These are phyloP conservation scores for Limnomonas spitsbergensis DNA, from an alignment of 139 green algal genomes.

Conservation along the genomic window DNA sequence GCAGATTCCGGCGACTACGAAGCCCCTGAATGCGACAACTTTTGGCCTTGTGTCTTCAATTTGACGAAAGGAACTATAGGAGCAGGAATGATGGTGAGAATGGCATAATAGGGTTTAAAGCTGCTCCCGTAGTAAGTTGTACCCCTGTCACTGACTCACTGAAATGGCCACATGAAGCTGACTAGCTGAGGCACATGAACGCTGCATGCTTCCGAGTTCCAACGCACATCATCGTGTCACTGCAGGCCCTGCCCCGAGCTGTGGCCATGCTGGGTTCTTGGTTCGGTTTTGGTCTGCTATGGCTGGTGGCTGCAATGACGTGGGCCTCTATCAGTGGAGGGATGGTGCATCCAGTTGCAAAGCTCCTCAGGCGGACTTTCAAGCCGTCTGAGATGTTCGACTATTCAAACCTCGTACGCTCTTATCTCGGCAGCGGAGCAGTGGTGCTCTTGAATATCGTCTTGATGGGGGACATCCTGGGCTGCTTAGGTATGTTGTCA, in stretches of 20 bases:
- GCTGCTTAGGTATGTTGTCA: background rate
- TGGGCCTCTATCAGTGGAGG: background rate
- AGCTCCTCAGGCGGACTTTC: background rate
- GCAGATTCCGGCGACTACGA: background rate
- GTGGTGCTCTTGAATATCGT: background rate
- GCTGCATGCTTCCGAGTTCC: no score
- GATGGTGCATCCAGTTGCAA: background rate
- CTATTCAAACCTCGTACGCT: background rate
- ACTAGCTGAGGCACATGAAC: no score
- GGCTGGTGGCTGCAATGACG: background rate
- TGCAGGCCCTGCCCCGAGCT: background rate
- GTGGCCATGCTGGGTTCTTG: background rate
- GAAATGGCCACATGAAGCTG: no score
- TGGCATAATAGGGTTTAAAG: background rate
- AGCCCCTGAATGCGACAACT: background rate
- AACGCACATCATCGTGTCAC: no score
- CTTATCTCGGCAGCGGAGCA: background rate
- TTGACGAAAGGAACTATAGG: background rate
- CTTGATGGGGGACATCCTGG: background rate
- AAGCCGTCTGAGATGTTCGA: background rate
- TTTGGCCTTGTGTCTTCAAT: background rate
- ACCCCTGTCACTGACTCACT: background rate
- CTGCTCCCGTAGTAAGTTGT: background rate
- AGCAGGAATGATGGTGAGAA: background rate
- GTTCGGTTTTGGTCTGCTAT: background rate